Base-by-base conservation (phyloP, 1,284 basidiomycete species). In the Ceratobasidium sp. region DNA sequence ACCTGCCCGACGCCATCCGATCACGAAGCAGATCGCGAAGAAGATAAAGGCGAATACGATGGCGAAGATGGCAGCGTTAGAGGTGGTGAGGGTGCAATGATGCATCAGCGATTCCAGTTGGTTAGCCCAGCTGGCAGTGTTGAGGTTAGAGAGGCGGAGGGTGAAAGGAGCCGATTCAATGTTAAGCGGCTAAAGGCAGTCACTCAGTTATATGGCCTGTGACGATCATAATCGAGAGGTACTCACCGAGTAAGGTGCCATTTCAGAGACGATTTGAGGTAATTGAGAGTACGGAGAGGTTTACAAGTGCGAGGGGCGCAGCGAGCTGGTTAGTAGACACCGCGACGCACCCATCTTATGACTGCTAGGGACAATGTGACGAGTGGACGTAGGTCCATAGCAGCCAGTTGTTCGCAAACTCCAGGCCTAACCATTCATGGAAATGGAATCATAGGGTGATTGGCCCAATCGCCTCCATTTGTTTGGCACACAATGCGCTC, bases 401-500 rank as follows among this genome's bases (percentile, higher is more conserved):
- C 62, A 65, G 20, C 20, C 38, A 43, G 62, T 53, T 50, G 40
- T n/a, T 15, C 5, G 2, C 60, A 45, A 49, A 22, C 15, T 38
- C 27, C 4, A 22, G 38, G 35, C 2, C 62, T 65, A 58, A 40
- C 56, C 42, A 31, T 1, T 45, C 47, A 1, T 17, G 56, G 55
- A 55, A 38, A n/a, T n/a, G n/a, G n/a, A n/a, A n/a, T n/a, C n/a
- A n/a, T n/a, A n/a, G 17, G 34, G 22, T n/a, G 22, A 10, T 38
- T 58, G 56, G 57, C 20, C 43, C 45, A 60, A 47, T 47, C 57
- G 27, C 31, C 20, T 12, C 13, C 31, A 32, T 54, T 17, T 65
- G 62, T 65, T 65, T 65, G 62, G 20, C 20, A 38, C 62, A 65
- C 62, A 65, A 65, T 65, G 38, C 32, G 47, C 20, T 3, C 20